Percentiles rank a stretch among this genome's conserved stretches.
Conservation (phyloP, 768 basidiomycete species). For the Trametopsis cervina region DNA sequence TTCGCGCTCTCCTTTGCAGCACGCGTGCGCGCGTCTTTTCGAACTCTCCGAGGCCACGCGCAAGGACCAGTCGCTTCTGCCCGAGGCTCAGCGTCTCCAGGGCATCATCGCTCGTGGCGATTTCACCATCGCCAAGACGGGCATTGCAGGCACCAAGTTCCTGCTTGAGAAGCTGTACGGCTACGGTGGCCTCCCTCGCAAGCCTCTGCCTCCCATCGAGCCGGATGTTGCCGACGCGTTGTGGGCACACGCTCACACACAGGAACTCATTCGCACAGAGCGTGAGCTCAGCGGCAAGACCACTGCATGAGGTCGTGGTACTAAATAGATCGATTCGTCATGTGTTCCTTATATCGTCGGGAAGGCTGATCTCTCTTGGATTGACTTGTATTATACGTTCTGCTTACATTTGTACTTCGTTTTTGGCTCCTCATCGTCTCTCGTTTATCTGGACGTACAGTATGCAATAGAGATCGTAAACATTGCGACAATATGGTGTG, state of each 20-base stretch:
- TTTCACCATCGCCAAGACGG: slow-evolving; percentile 68
- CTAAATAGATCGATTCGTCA: too few species aligned
- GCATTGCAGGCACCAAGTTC: slow-evolving; percentile 78
- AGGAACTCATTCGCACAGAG: slow-evolving; percentile 59
- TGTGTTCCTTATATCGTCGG: too few species aligned
- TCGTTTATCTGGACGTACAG: too few species aligned
- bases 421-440: too few species aligned
- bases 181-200: slow-evolving; percentile 73
- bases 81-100: slow-evolving; percentile 70
- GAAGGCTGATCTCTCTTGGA: too few species aligned
- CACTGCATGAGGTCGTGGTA: neutral
- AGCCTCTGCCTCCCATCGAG: slow-evolving; percentile 68
- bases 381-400: too few species aligned
- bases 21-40: slow-evolving; percentile 53
- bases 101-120: slow-evolving; percentile 78
- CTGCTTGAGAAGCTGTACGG: slow-evolving; percentile 71
- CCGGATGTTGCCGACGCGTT: slow-evolving; percentile 48
- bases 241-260: slow-evolving; percentile 69
- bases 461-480: too few species aligned
- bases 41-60: slow-evolving; percentile 53
- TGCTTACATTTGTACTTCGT: too few species aligned
- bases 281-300: slow-evolving; percentile 44
- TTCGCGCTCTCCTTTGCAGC: slow-evolving; percentile 27
- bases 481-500: too few species aligned
- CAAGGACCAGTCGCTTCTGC: slow-evolving; percentile 49